Conservation (phyloP, 2,329 filamentous ascomycete species). For the Periconia sp. region DNA sequence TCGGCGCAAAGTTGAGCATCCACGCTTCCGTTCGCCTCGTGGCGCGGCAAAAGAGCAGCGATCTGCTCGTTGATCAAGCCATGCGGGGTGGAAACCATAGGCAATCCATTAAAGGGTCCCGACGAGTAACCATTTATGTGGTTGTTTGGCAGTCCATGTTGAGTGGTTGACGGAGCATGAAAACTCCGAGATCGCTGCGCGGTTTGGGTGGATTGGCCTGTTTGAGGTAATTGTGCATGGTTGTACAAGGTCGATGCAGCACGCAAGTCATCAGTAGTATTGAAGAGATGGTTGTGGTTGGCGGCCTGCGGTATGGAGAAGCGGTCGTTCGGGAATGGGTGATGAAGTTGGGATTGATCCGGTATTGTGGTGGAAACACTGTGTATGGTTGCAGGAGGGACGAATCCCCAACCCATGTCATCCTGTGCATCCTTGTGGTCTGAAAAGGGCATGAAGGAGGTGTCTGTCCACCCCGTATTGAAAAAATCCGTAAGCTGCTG, state of each 20-base stretch:
- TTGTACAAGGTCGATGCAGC: constrained; percentile 36
- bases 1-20: constrained; percentile 32
- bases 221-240: constrained; percentile 23
- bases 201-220: constrained; percentile 19
- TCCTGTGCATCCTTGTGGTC: constrained; percentile 26
- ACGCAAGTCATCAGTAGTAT: constrained; percentile 35
- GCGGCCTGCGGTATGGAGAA: constrained; percentile 10
- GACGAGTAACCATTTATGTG: constrained; percentile 7
- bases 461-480: constrained; percentile 23
- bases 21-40: constrained; percentile 26
- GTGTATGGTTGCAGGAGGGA: constrained; percentile 35
- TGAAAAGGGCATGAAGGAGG: constrained; percentile 12
- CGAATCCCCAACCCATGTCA: constrained; percentile 33
- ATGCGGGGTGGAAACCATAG: constrained; percentile 26
- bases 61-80: constrained; percentile 33
- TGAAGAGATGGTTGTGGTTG: constrained; percentile 18
- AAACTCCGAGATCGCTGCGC: constrained; percentile 24
- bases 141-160: constrained; percentile 1
- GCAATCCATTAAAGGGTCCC: constrained; percentile 8
- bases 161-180: constrained; percentile 14
- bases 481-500: constrained; percentile 38
- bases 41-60: constrained; percentile 31
- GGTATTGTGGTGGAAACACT: constrained; percentile 38
- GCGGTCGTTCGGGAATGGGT: constrained; percentile 26
- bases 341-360: constrained; percentile 34